A percentile compares a stretch with the other conserved stretches of the same genome.
Conservation (phyloP, 2,329 filamentous ascomycete genomes). For the Fusarium verticillioides region DNA sequence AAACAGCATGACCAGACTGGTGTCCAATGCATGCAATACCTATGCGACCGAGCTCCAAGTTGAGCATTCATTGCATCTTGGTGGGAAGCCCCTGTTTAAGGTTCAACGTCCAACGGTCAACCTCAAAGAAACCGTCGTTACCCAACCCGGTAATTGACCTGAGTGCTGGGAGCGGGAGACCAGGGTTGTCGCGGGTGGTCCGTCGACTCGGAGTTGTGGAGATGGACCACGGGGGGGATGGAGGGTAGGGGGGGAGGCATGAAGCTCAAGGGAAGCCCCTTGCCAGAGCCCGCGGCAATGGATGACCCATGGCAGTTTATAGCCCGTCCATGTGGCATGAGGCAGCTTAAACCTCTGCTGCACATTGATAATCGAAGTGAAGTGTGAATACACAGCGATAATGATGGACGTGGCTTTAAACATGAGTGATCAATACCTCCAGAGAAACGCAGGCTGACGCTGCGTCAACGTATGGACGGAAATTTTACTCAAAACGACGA, state of each 20-base stretch:
- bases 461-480: slow-evolving; percentile 2
- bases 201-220: slow-evolving; percentile 43
- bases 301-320: slow-evolving; percentile 35
- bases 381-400: slow-evolving; percentile 7
- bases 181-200: slow-evolving; percentile 41
- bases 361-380: slow-evolving; percentile 16
- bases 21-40: not conserved
- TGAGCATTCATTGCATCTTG: slow-evolving; percentile 1
- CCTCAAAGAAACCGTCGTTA: slow-evolving; percentile 19
- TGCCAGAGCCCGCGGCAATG: slow-evolving; percentile 42
- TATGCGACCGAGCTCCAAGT: not conserved
- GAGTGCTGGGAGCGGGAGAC: slow-evolving; percentile 45
- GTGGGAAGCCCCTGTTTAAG: slow-evolving; percentile 29
- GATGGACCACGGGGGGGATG: slow-evolving; percentile 27
- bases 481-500: slow-evolving; percentile 19
- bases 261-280: slow-evolving; percentile 40
- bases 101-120: slow-evolving; percentile 40
- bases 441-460: not conserved
- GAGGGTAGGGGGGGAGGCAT: slow-evolving; percentile 15
- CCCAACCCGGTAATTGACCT: slow-evolving; percentile 35
- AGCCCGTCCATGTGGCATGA: slow-evolving; percentile 15
- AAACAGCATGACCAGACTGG: not conserved
- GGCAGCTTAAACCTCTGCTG: slow-evolving; percentile 13
- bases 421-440: not conserved
- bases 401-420: not conserved